These are phyloP conservation scores for Hypoxylon sp. DNA, from an alignment of 2,329 filamentous ascomycete species.

Conservation along the genomic window DNA sequence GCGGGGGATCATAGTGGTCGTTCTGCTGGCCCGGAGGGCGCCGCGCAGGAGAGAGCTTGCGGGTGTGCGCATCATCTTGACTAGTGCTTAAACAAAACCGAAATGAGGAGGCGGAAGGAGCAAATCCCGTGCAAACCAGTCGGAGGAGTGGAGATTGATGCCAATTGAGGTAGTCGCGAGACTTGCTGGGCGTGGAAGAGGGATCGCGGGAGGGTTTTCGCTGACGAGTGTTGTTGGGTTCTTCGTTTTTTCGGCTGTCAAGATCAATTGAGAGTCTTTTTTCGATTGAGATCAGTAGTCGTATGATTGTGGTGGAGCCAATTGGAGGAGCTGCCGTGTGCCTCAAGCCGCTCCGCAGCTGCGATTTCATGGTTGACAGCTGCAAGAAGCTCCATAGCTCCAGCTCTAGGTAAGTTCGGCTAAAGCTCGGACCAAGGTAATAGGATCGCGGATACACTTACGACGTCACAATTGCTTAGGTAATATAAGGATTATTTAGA, in stretches of 20 bases:
- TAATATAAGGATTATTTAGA: not conserved
- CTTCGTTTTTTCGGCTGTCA: slow-evolving; percentile 40
- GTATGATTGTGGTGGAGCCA: slow-evolving; percentile 50
- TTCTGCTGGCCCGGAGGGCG: slow-evolving; percentile 58
- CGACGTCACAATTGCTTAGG: slow-evolving; percentile 31
- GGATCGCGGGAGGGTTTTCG: slow-evolving; percentile 23
- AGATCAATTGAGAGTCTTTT: slow-evolving; percentile 58
- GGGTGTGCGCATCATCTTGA: slow-evolving; percentile 68
- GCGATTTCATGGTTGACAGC: slow-evolving; percentile 20
- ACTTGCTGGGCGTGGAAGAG: slow-evolving; percentile 38
- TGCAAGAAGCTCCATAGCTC: slow-evolving; percentile 32
- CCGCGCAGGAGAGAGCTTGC: slow-evolving; percentile 68
- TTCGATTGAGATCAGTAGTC: slow-evolving; percentile 44
- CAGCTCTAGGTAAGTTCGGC: slow-evolving; percentile 19
- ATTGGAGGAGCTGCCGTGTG: slow-evolving; percentile 38
- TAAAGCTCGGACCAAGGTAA: slow-evolving; percentile 46
- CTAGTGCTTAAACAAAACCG: slow-evolving; percentile 15
- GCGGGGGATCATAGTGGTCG: slow-evolving; percentile 61
- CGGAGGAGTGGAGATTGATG: slow-evolving; percentile 44
- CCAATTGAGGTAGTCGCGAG: slow-evolving; percentile 31
- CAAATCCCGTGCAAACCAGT: slow-evolving; percentile 35
- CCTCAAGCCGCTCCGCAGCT: slow-evolving; percentile 29
- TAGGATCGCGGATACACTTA: slow-evolving; percentile 6
- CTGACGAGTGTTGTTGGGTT: slow-evolving; percentile 28
- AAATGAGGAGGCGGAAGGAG: slow-evolving; percentile 17